These are phyloP conservation scores for Ochromonas danica DNA, from an alignment of 108 stramenopile genomes.

Conservation along the genomic window DNA sequence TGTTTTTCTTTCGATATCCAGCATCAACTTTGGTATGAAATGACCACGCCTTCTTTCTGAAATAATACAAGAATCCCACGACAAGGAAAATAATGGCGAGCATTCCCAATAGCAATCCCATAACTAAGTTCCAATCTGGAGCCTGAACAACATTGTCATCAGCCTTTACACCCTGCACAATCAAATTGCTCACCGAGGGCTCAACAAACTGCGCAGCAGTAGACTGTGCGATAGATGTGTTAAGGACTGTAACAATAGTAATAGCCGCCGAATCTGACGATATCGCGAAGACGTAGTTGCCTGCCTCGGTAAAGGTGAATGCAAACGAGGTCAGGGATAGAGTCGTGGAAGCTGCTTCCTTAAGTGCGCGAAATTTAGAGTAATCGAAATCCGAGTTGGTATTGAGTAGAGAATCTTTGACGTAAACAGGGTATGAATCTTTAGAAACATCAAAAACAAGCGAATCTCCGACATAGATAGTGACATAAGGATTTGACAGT, in stretches of 20 bases:
- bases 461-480: conserved; percentile 53
- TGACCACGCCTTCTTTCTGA: conserved; percentile 44
- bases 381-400: conserved; percentile 64
- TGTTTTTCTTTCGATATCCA: conserved; percentile 24
- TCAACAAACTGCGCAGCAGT: conserved; percentile 59
- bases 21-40: not conserved
- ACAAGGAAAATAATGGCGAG: conserved; percentile 42
- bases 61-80: conserved; percentile 56
- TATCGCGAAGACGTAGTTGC: conserved; percentile 59
- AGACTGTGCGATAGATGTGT: conserved; percentile 49
- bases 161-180: conserved; percentile 46
- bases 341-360: conserved; percentile 31
- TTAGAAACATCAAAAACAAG: conserved; percentile 54
- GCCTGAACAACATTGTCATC: conserved; percentile 51
- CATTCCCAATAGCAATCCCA: conserved; percentile 50
- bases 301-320: conserved; percentile 57
- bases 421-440: conserved; percentile 58
- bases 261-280: conserved; percentile 34
- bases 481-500: conserved; percentile 52
- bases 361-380: conserved; percentile 52
- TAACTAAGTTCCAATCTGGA: conserved; percentile 61
- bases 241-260: conserved; percentile 56
- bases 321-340: conserved; percentile 45
- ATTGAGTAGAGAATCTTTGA: conserved; percentile 66
- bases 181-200: conserved; percentile 51